Base-by-base conservation (phyloP, 495 filamentous ascomycete genomes). In the Tuber magnatum region DNA sequence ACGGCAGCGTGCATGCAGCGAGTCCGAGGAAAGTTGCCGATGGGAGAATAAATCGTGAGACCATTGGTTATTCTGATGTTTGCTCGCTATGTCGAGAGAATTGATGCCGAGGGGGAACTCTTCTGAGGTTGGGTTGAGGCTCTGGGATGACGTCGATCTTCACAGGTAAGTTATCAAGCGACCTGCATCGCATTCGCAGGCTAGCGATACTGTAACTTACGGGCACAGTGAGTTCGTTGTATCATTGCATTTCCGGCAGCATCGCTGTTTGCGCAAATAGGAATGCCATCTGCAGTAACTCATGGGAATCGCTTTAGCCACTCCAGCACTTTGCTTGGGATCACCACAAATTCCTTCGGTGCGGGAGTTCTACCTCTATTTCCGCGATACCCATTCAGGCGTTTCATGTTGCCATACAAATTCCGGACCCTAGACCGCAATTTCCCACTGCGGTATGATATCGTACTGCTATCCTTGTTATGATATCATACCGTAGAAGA, bases 41-140 rank as follows among this genome's bases (percentile, higher is more conserved):
- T 48, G 79, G 78, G 41, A 80, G 69, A 48, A 80, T 46, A 20
- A 80, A 75, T 43, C 79, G 78, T 28, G 70, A 77, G 22, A 65
- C 75, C 75, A 77, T 77, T 51, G 4, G 43, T 39, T 65, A 35
- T 71, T 32, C 41, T 42, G 68, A 71, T n/a, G 32, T 35, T 51
- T 75, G 68, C 43, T 75, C 24, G 46, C 38, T 69, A 43, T 75
- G 32, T 20, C 35, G 22, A 24, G 76, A 71, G 42, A 74, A 77
- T 77, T 65, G 69, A 1, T n/a, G 51, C 44, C 71, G 42, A 48
- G 56, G 73, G 73, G 68, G 48, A 70, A 74, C 28, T 48, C 44
- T 39, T 71, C 38, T 8, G 28, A 35, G 28, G 69, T 72, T 72
- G 43, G 68, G 76, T 9, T 48, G 56, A 51, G 40, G 51, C 16